These are phyloP conservation scores for Colletotrichum scovillei DNA, from an alignment of 2,329 filamentous ascomycete species.

Conservation along the genomic window DNA sequence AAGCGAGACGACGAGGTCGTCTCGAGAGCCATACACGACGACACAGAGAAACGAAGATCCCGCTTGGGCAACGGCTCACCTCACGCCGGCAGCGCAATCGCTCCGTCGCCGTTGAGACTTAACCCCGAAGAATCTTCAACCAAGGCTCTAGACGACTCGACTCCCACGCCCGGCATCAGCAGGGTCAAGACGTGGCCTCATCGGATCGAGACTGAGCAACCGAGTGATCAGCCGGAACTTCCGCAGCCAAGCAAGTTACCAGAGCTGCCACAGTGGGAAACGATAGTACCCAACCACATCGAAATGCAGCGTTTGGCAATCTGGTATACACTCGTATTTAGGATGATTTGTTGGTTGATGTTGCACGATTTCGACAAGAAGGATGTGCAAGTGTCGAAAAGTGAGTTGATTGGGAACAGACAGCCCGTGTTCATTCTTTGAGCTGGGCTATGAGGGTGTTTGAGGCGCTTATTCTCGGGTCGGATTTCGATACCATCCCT, in stretches of 20 bases:
- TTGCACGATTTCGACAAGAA: conserved; percentile 51
- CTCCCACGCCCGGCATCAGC: not conserved
- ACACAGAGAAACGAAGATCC: not conserved
- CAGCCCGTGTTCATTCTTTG: conserved; percentile 48
- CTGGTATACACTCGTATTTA: conserved; percentile 48
- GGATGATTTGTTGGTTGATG: conserved; percentile 51
- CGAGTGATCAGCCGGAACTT: not conserved
- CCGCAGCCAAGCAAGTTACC: not conserved
- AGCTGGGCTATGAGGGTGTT: not conserved
- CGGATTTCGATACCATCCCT: not conserved
- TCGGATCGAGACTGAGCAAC: not conserved
- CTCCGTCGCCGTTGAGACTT: not conserved
- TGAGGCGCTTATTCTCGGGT: not conserved
- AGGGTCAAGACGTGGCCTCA: not conserved
- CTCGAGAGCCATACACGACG: conserved; percentile 2
- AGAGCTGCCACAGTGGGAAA: not conserved
- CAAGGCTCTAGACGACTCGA: not conserved
- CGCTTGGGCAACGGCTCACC: not conserved
- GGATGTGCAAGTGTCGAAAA: conserved; percentile 46
- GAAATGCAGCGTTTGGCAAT: conserved; percentile 35
- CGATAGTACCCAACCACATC: not conserved
- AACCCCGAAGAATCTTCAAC: not conserved
- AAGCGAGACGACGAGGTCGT: conserved; percentile 19
- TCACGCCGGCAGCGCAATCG: not conserved
- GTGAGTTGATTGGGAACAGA: conserved; percentile 47